phyloP scores from a whole-genome alignment of 176 grass and related monocot species.

The Sorghum bicolor region Sorghum_bicolor_NCBIv3 NC_012870.2:1351001-1351500 shows the following conservation, averaged over 20 bases:
- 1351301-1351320: conserved; percentile 77
- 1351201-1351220: background rate
- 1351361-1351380: conserved; percentile 77
- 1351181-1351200: background rate
- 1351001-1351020: conserved; percentile 97
- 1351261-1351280: background rate
- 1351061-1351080: background rate
- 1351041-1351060: background rate
- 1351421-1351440: conserved; percentile 5
- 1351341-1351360: conserved; percentile 89
- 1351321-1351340: conserved; percentile 86
- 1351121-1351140: conserved; percentile 82
- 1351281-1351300: background rate
- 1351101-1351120: conserved; percentile 48
- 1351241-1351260: background rate
- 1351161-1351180: conserved; percentile 76
- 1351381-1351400: conserved; percentile 67
- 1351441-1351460: conserved; percentile 28
- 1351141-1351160: conserved; percentile 95
- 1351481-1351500: background rate
- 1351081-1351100: background rate
- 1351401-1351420: background rate
- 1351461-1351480: background rate
- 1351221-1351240: background rate
- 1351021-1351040: conserved; percentile 31